Percentiles rank a stretch among this genome's conserved stretches.
Conservation (phyloP, 345 rosid species). For the Boechera retrofracta region DNA sequence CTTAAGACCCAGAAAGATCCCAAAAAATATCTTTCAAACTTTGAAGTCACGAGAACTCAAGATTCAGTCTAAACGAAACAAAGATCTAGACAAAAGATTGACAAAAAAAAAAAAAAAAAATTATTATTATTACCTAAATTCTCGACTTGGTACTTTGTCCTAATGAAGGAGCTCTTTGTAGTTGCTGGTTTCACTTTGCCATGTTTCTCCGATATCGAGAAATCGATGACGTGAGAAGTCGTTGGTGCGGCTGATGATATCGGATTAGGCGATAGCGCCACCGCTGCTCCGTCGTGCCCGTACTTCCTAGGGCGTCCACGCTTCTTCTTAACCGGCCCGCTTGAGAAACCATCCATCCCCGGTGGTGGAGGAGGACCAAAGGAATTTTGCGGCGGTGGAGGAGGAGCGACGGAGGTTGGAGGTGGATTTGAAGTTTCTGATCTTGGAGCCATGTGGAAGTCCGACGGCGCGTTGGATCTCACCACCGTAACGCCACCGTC, state of each 20-base stretch:
- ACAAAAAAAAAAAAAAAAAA: not conserved
- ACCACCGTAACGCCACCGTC: slow-evolving; percentile 80
- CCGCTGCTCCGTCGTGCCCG: slow-evolving; percentile 68
- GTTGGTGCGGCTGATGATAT: slow-evolving; percentile 89
- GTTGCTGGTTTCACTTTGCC: slow-evolving; percentile 67
- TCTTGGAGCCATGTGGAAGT: slow-evolving; percentile 79
- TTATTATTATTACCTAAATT: slow-evolving; percentile 61
- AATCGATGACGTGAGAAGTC: slow-evolving; percentile 68
- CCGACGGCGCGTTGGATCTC: slow-evolving; percentile 92
- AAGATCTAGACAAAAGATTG: not conserved
- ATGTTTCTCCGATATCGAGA: slow-evolving; percentile 67
- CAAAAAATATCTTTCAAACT: slow-evolving; percentile 30
- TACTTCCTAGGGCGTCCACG: slow-evolving; percentile 93
- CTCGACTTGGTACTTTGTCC: slow-evolving; percentile 68
- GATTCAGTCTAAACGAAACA: slow-evolving; percentile 27
- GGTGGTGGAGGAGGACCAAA: slow-evolving; percentile 7
- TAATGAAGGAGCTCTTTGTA: slow-evolving; percentile 50
- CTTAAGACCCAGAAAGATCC: slow-evolving; percentile 37
- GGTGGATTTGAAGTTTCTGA: slow-evolving; percentile 55
- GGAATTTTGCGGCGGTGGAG: slow-evolving; percentile 28
- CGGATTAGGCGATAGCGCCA: slow-evolving; percentile 82
- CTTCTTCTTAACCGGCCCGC: slow-evolving; percentile 67
- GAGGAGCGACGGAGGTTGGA: slow-evolving; percentile 52
- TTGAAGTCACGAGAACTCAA: slow-evolving; percentile 20
- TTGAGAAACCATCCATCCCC: slow-evolving; percentile 30